Evolutionary conservation across 306 rosid species (phyloP), one percentile per base, ranked within the genome.

Genomic region (Citrullus colocynthis): DNA sequence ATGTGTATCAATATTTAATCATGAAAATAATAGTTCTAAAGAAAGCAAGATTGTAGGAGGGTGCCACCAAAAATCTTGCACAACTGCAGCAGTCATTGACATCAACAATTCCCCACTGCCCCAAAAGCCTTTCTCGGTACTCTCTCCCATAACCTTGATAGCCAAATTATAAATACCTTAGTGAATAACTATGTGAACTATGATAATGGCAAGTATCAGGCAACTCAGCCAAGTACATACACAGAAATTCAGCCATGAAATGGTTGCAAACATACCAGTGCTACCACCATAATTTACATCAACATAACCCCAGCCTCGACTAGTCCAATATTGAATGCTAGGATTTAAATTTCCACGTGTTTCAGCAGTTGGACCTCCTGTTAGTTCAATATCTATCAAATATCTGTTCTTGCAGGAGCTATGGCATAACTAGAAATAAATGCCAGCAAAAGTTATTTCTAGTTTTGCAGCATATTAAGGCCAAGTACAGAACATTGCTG

Each of bases 231-330:
- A 48, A 9, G 16, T 12, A 48, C 54, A 48, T 48, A 48, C 54
- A 48, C 44, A 48, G 54, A 48, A 48, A 48, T 48, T 48, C 54
- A 48, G 54, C 54, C 54, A 5, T 3, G 54, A 48, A 48, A n/a
- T 80, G 45, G 81, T 59, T 49, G 81, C 79, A 82, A 83, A 86
- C 98, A 80, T 85, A 95, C 99, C 99, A 78, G 98, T 91, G 93
- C 99, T 96, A 82, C 98, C 99, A 63, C 98, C 98, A 64, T 91
- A 96, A 82, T 96, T 96, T 83, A 92, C 98, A 84, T 92, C 93
- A 64, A 80, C 98, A 28, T 86, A 59, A 42, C 93, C 98, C 99
- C 99, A 96, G 44, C 99, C 97, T 41, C 97, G 88, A 82, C 99
- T 96, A 48, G 99, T 96, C 93, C 90, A 96, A 80, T 87, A 96